phyloP scores from a whole-genome alignment of 768 basidiomycete genomes.

The Xerocomellus dryophilus region DNA sequence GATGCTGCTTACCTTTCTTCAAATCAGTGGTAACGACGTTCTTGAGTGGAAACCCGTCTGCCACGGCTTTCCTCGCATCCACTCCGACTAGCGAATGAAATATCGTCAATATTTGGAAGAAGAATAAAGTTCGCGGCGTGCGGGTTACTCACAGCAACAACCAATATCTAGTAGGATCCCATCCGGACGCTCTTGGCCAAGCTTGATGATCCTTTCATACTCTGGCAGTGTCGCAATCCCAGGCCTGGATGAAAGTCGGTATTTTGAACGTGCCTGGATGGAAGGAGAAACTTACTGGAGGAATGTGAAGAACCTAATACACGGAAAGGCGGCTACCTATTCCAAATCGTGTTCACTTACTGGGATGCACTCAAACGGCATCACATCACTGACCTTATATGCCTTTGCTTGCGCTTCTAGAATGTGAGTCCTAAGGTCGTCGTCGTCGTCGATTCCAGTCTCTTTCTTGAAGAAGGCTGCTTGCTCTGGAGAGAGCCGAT shows the following conservation, averaged over 20 bases:
- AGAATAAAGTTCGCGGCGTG: not conserved
- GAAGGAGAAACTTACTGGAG: constrained; percentile 11
- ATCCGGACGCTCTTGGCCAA: constrained; percentile 35
- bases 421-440: constrained; percentile 30
- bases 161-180: constrained; percentile 45
- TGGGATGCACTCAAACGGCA: no score
- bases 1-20: constrained; percentile 26
- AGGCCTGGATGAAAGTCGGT: constrained; percentile 1
- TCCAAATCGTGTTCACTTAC: not conserved
- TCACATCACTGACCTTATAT: constrained; percentile 22
- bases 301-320: constrained; percentile 27
- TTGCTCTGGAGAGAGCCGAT: constrained; percentile 15
- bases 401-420: constrained; percentile 30
- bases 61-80: constrained; percentile 41
- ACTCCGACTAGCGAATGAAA: constrained; percentile 16
- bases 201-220: constrained; percentile 31
- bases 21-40: constrained; percentile 39
- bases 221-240: constrained; percentile 11
- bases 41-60: constrained; percentile 42
- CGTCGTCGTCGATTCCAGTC: constrained; percentile 29
- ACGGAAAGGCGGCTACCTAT: constrained; percentile 29
- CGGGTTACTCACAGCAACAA: constrained; percentile 39
- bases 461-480: constrained; percentile 27
- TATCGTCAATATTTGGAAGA: not conserved
- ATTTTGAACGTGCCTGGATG: not conserved